Conservation (phyloP, 177 flowering plant species). For the Vitis hybrid region DNA sequence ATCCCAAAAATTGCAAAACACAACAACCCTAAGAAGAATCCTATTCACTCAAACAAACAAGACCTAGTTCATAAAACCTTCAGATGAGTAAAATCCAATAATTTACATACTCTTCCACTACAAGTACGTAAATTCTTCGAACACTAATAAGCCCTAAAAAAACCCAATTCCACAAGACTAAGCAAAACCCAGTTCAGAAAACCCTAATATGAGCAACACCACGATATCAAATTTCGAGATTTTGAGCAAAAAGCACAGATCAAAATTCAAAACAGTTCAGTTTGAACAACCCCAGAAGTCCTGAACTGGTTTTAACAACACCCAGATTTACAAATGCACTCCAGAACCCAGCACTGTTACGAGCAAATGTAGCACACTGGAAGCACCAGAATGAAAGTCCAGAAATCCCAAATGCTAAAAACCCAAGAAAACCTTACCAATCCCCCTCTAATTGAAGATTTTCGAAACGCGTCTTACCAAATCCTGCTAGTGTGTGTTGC, state of each 20-base stretch:
- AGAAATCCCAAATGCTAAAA: conserved; percentile 7
- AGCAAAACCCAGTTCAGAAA: conserved; percentile 8
- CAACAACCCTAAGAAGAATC: neutral
- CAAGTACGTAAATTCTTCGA: neutral
- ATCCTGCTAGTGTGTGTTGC: neutral
- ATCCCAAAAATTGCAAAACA: neutral
- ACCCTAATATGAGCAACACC: neutral
- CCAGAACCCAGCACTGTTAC: neutral
- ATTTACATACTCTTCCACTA: neutral
- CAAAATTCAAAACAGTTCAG: neutral
- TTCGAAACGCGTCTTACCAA: neutral
- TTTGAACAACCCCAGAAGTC: conserved; percentile 1
- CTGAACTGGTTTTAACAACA: neutral
- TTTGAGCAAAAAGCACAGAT: neutral
- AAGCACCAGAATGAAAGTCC: conserved; percentile 4
- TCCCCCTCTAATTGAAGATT: neutral
- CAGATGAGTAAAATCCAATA: neutral
- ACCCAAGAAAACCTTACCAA: conserved; percentile 5
- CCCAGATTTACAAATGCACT: neutral
- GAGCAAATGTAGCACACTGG: conserved; percentile 22
- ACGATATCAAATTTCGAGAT: conserved; percentile 1
- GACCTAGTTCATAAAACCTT: neutral
- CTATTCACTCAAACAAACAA: neutral
- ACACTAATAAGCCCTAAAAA: neutral
- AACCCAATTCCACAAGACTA: neutral